Conservation (phyloP, 768 basidiomycete species). For the Mrakia frigida region DNA sequence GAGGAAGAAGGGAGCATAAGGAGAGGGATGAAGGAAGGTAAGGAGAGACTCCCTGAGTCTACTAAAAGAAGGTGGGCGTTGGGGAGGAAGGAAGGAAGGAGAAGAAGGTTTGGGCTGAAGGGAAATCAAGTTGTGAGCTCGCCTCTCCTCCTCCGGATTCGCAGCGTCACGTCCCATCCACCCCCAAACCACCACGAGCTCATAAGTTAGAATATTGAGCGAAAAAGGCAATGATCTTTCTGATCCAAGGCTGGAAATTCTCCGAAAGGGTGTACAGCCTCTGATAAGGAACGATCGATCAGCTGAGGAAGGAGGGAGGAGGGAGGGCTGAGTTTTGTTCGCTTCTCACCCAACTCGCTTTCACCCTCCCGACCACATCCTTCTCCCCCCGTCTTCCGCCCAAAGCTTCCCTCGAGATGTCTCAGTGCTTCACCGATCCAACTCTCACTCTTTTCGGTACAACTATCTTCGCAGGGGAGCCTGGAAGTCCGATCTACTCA, state of each 20-base stretch:
- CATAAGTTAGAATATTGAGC: too few relatives aligned
- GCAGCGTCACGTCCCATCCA: background rate
- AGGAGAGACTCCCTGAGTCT: background rate
- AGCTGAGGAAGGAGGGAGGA: background rate
- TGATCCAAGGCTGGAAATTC: background rate
- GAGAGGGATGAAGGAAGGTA: background rate
- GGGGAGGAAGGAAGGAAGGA: background rate
- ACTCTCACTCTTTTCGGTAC: slow-evolving; percentile 5
- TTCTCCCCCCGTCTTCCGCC: background rate
- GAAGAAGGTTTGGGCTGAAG: background rate
- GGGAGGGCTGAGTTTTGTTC: background rate
- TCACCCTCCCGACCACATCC: background rate
- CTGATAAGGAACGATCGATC: background rate
- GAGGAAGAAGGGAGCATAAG: background rate
- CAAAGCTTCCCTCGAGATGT: background rate
- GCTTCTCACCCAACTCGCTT: background rate
- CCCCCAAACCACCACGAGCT: too few relatives aligned
- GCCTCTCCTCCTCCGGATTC: background rate
- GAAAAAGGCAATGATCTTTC: background rate
- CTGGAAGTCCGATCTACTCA: background rate
- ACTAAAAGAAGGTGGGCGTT: background rate
- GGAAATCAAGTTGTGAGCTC: background rate
- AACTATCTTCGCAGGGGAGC: background rate
- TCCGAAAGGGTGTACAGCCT: background rate
- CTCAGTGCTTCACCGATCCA: background rate